Percentiles rank a stretch among this genome's conserved stretches.
These are phyloP conservation scores for Pichia eremophila DNA, from an alignment of 805 yeast genomes.

Conservation along the genomic window DNA sequence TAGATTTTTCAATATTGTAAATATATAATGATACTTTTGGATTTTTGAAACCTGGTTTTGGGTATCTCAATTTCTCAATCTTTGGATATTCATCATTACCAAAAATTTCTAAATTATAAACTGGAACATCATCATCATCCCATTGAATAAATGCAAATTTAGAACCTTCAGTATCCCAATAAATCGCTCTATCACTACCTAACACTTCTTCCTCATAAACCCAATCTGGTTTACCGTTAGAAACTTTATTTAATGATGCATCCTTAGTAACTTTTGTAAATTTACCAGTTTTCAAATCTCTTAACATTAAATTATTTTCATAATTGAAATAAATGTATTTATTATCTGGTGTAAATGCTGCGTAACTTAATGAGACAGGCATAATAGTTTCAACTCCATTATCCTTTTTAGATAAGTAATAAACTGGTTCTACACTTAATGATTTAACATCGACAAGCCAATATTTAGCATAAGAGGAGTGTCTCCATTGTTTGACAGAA, in stretches of 20 bases:
- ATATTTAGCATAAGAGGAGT: conserved; percentile 52
- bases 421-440: conserved; percentile 16
- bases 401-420: conserved; percentile 14
- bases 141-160: conserved; percentile 44
- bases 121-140: conserved; percentile 52
- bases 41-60: conserved; percentile 61
- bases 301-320: conserved; percentile 45
- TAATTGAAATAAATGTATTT: conserved; percentile 46
- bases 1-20: conserved; percentile 28
- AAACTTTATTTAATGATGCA: conserved; percentile 38
- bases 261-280: conserved; percentile 35
- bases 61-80: conserved; percentile 44
- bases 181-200: conserved; percentile 46
- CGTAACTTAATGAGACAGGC: conserved; percentile 32
- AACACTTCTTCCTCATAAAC: conserved; percentile 76
- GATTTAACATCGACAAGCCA: conserved; percentile 49
- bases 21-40: conserved; percentile 44
- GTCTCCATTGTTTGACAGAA: conserved; percentile 47
- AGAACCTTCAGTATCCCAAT: conserved; percentile 67
- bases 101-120: conserved; percentile 43
- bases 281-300: conserved; percentile 25
- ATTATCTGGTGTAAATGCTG: conserved; percentile 56
- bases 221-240: conserved; percentile 76
- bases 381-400: conserved; percentile 18
- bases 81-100: conserved; percentile 39